Base-by-base conservation (phyloP, 192 early-diverging fungal species). In the Umbelopsis sp. region DNA sequence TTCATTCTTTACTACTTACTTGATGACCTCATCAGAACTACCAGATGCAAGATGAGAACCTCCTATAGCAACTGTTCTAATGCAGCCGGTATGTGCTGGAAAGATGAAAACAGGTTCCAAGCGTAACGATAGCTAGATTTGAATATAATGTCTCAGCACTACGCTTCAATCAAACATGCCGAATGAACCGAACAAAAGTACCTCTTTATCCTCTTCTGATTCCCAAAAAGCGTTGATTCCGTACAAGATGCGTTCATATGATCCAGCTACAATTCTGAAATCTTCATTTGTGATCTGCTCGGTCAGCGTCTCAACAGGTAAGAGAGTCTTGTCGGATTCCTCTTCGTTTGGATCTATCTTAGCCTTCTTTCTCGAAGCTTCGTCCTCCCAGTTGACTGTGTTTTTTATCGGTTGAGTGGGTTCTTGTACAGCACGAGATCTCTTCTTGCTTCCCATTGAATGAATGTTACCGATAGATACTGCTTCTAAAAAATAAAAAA, bases 221-320 rank as follows among this genome's bases (percentile, higher is more conserved):
- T 83, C 73, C 90, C 84, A 88, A 32, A 83, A 75, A 8, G 84
- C 91, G 69, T 96, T 89, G 29, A 98, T 80, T 12, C 96, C 97
- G 77, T 98, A 99, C n/a, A 99, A 84, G 25, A 98, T 86, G 16
- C 97, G 90, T 79, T 99, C 98, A 78, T 99, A 99, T 29, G 96
- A 95, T 68, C 98, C 98, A 9, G 86, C 87, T 67, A 91, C 76
- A 49, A 91, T 85, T 68, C 89, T 75, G 53, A 91, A 89, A 67
- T 85, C 83, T 70, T 84, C 82, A 31, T 62, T 62, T 36, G 56
- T 62, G 56, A 62, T 62, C 56, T 62, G 56, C 56, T 62, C 56
- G 34, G 56, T 62, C 56, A 62, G 56, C 29, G 26, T 32, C 14
- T 62, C 56, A 5, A 62, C 56, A 2, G 56, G 56, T 16, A 62